phyloP scores from a whole-genome alignment of 257 asterid species.

The Plectranthus barbatus region DNA sequence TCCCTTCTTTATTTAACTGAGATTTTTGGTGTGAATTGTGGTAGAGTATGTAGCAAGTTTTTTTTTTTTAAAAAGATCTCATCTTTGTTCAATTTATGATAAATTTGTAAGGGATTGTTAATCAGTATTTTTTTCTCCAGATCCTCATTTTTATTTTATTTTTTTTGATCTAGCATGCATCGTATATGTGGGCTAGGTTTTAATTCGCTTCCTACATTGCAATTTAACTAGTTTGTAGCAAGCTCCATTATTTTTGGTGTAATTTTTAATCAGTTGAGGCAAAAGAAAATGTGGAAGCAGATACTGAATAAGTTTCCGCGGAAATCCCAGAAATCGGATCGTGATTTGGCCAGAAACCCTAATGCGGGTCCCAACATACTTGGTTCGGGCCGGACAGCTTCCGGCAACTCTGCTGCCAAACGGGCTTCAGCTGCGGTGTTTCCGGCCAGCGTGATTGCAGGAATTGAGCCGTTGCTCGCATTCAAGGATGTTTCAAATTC shows the following conservation, averaged over 20 bases:
- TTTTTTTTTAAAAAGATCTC: constrained; percentile 15
- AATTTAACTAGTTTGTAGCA: constrained; percentile 10
- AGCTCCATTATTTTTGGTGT: not conserved
- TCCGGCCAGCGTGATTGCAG: constrained; percentile 57
- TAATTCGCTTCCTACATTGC: constrained; percentile 8
- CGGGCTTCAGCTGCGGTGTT: constrained; percentile 56
- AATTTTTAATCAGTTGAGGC: not conserved
- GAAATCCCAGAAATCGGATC: constrained; percentile 48
- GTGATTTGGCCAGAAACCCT: constrained; percentile 32
- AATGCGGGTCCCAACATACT: constrained; percentile 17
- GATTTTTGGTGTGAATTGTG: not conserved
- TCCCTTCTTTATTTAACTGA: not conserved
- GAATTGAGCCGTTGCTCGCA: constrained; percentile 78
- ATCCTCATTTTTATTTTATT: constrained; percentile 26
- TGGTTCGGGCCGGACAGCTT: constrained; percentile 23
- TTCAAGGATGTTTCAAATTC: constrained; percentile 68
- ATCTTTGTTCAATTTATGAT: constrained; percentile 10
- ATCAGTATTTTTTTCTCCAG: constrained; percentile 8
- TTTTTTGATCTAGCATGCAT: not conserved
- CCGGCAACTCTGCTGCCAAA: constrained; percentile 23
- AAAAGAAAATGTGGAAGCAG: constrained; percentile 51
- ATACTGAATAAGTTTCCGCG: constrained; percentile 45
- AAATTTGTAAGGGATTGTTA: not conserved
- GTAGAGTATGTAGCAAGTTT: not conserved
- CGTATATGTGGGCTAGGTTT: not conserved